phyloP scores from a whole-genome alignment of 352 stramenopile species.

The Phytophthora pinifolia region DNA sequence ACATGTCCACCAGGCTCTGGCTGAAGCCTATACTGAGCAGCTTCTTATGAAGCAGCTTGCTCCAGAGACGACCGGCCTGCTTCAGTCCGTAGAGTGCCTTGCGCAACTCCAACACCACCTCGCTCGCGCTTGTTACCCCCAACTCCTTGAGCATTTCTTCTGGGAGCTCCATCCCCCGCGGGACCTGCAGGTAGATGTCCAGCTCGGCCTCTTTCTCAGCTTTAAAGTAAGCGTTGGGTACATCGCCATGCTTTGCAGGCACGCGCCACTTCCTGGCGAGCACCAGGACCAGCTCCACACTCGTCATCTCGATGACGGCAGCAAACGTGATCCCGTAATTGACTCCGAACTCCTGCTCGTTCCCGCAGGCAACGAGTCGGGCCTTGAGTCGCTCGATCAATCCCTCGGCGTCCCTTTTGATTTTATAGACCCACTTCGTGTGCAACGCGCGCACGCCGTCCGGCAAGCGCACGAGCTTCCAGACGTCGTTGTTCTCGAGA shows the following conservation, averaged over 20 bases:
- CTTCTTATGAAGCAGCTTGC: slow-evolving; percentile 17
- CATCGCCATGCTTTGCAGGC: too few relatives aligned
- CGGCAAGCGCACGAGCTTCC: background rate
- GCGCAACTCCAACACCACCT: slow-evolving; percentile 18
- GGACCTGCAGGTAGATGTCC: too few relatives aligned
- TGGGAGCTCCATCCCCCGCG: too few relatives aligned
- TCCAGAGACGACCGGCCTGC: slow-evolving; percentile 33
- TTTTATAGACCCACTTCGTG: slow-evolving; percentile 33
- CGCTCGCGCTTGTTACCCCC: slow-evolving; percentile 1
- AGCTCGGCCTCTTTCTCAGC: too few relatives aligned
- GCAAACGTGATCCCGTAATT: slow-evolving; percentile 25
- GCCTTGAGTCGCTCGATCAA: slow-evolving; percentile 20
- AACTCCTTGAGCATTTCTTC: too few relatives aligned
- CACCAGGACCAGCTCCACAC: too few relatives aligned
- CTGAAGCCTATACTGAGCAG: slow-evolving; percentile 16
- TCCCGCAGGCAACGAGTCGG: slow-evolving; percentile 18
- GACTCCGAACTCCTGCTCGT: slow-evolving; percentile 18
- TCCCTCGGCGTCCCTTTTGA: slow-evolving; percentile 13
- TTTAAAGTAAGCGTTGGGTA: too few relatives aligned
- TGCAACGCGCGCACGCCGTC: background rate
- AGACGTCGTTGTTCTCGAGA: slow-evolving; percentile 8
- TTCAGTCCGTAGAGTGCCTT: slow-evolving; percentile 35
- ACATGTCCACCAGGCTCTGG: slow-evolving; percentile 24
- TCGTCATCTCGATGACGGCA: slow-evolving; percentile 30
- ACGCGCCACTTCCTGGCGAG: too few relatives aligned